Evolutionary conservation across 306 rosid species (phyloP).

Genomic region (Citrullus amarus): DNA sequence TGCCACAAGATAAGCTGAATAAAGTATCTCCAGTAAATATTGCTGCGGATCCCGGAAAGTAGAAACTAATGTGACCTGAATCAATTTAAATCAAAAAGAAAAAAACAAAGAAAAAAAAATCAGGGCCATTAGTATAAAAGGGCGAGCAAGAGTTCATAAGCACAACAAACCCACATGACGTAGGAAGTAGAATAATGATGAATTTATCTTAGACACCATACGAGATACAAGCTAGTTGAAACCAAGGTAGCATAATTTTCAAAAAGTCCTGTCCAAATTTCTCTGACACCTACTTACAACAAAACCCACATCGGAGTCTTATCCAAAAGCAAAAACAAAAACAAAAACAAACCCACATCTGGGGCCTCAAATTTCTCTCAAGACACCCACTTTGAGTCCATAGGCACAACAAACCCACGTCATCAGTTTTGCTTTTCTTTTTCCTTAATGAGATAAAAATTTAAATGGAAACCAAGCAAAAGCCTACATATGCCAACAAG

Average conservation of each 20-base stretch:
- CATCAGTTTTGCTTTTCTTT: not conserved
- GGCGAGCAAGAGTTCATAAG: not conserved
- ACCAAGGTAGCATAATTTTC: not conserved
- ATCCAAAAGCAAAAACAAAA: no score
- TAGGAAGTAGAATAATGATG: not conserved
- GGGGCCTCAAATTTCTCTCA: not conserved
- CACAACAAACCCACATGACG: not conserved
- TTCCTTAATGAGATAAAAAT: not conserved
- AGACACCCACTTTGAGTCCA: not conserved
- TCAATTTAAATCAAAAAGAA: not conserved
- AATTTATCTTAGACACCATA: not conserved
- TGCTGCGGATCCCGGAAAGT: slow-evolving; percentile 63
- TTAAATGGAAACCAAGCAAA: not conserved
- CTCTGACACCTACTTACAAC: not conserved
- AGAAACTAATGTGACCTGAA: slow-evolving; percentile 84
- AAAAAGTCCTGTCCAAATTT: no score
- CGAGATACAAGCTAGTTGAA: not conserved
- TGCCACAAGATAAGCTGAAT: slow-evolving; percentile 92
- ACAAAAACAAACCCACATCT: not conserved
- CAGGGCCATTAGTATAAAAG: not conserved
- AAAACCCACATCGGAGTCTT: not conserved
- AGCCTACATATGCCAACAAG: not conserved
- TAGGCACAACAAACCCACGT: not conserved
- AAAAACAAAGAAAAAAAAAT: not conserved
- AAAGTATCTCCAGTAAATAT: slow-evolving; percentile 77